Evolutionary conservation across 1,284 basidiomycete genomes (phyloP), one percentile per base, ranked within the genome.

Genomic region (Boletellus dicymbophilus): DNA sequence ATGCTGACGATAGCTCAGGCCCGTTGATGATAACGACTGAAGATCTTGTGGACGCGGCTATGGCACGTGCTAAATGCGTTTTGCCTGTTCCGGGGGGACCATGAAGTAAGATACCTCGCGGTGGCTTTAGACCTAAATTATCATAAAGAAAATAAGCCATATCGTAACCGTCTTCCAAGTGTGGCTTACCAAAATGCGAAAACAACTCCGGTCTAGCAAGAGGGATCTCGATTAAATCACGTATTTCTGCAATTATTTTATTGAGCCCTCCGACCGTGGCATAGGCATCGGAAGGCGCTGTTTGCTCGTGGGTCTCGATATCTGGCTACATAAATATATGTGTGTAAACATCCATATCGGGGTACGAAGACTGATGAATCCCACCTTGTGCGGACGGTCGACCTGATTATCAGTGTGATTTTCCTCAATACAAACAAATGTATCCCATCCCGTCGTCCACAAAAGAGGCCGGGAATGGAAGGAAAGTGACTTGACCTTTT

Each of bases 81-180:
- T 97, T 98, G 13, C 95, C 95, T 6, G 95, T 98, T 20, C 95
- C 95, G 2, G 95, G 93, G 16, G 93, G 93, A 15, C 95, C 95
- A 67, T 96, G 88, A 1, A 98, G 80, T 6, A 97, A 78, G 36
- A 98, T 86, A 9, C 95, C 95, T 41, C 90, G 83, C 10, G 94
- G 94, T 13, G 95, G 93, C 58, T 90, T 93, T 23, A 97, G 77
- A 18, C 88, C 90, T 92, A 58, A 21, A 42, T 51, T 48, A 51
- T 45, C 53, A 40, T 53, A 40, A 25, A 52, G 38, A 42, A 46
- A 34, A 28, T 45, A 43, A 45, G 37, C 46, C 54, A 45, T 45
- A 60, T 44, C 4, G 23, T 33, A 44, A 41, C 34, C 18, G 30
- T 23, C 36, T 34, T 21, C 37, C 26, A 30, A 18, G 45, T 16